Base-by-base conservation (phyloP, 2,329 filamentous ascomycete species). In the Cercospora sp. region DNA sequence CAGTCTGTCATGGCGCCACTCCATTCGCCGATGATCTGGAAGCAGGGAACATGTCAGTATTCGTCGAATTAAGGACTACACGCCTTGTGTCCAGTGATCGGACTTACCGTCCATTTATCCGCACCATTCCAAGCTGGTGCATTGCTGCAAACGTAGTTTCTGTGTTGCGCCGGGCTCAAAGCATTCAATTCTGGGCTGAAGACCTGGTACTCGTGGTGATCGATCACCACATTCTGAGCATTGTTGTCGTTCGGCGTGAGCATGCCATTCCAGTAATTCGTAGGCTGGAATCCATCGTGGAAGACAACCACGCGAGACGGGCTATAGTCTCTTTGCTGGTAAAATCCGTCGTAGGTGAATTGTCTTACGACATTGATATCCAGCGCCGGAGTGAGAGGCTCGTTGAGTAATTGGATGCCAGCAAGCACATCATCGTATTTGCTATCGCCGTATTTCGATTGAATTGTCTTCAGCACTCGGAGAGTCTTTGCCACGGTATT, bases 161-260 rank as follows among this genome's bases (percentile, higher is more conserved):
- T 79, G 71, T 91, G 89, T 65, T 86, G 75, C 71, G 81, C 79
- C 3, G 84, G 83, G 40, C 81, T 78, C 76, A 86, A 78, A 24
- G 82, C 81, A 32, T 89, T 79, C 30, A 86, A 80, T 0, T 79
- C 80, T 26, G 83, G 78, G 68, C 81, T 83, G 79, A 91, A 91
- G 67, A 88, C 82, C 75, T 90, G 86, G 76, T 91, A 91, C 75
- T 91, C 87, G 76, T 91, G 89, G 67, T 89, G 88, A 74, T 91
- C 89, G 70, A 91, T 79, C 57, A 86, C 85, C 49, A 90, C 84
- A 58, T 86, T 85, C 55, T 84, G 80, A 3, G 83, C 80, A 71
- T 83, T 81, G 70, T 82, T 79, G 74, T 85, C 83, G 0, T 79
- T 81, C 1, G 81, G 80, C 2, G 82, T 85, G 72, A 90, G 81